Base-by-base conservation (phyloP, 768 basidiomycete genomes). In the Suillus sp. region DNA sequence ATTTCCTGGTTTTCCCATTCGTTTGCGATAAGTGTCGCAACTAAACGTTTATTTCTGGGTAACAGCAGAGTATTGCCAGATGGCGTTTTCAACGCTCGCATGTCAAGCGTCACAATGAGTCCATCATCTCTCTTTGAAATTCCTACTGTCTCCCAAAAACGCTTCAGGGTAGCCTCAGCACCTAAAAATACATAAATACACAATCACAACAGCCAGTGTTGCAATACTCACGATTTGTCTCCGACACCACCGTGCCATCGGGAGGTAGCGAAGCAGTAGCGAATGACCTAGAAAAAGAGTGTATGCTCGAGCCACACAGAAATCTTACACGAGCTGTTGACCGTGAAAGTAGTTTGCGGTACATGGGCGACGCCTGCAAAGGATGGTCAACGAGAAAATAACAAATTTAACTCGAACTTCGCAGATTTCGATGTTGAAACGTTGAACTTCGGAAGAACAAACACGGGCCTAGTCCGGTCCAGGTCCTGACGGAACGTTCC, bases 1-100 rank as follows among this genome's bases (percentile, higher is more conserved):
- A 80, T 88, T 63, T 87, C 87, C 77, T 98, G 96, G 70, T 90
- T 91, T 70, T 99, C 95, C 97, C 97, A 99, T 79, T 99, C 97
- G 62, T 91, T 84, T 22, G 95, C 97, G 69, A 99, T 88, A 62
- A 97, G 82, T 1, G 92, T 81, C 1, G 96, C 95, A 25, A 92
- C 81, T 34, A 96, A 77, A 47, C 82, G 73, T 72, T 92, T 93
- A 65, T 84, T 79, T 55, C 78, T 75, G 0, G 95, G 95, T 16
- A 99, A 69, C 40, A 88, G 72, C 35, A 99, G 77, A 3, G 81
- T 82, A 51, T 89, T 86, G n/a, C 96, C 96, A 0, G 80, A 83
- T 0, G 96, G 95, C 14, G 96, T 99, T 75, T 93, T 96, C 62
- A 99, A 81, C 1, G 91, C 80, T 40, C 93, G 86, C 67, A 84